Conservation (phyloP, 345 rosid genomes). For the Adansonia digitata region DNA sequence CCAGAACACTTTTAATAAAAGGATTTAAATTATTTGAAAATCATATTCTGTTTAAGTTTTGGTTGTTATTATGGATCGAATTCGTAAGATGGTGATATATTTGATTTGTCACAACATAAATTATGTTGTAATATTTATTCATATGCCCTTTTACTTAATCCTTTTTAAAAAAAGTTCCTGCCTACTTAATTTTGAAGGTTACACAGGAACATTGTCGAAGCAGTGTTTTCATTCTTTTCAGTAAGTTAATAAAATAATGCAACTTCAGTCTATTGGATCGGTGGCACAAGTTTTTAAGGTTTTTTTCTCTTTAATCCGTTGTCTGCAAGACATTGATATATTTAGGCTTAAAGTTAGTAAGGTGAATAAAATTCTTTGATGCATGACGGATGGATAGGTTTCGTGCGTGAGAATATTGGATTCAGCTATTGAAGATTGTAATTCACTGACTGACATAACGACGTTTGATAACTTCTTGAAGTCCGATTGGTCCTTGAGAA, state of each 20-base stretch:
- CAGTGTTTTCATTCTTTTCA: no score
- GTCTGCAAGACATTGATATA: neutral
- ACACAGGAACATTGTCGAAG: no score
- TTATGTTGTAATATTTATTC: no score
- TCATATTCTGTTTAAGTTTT: no score
- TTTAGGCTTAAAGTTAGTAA: neutral
- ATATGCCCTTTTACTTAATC: no score
- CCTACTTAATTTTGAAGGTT: neutral
- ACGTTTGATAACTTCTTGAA: neutral
- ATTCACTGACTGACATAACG: neutral
- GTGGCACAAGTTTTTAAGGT: constrained; percentile 27
- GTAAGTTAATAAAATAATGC: constrained; percentile 38
- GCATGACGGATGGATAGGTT: constrained; percentile 14
- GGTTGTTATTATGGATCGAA: no score
- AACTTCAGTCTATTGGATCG: constrained; percentile 8
- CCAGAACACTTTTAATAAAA: no score
- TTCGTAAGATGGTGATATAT: no score
- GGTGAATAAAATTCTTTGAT: neutral
- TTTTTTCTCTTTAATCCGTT: constrained; percentile 9
- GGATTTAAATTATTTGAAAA: no score
- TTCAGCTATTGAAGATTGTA: neutral
- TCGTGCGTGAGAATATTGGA: constrained; percentile 17
- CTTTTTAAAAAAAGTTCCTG: no score
- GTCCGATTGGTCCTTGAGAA: neutral
- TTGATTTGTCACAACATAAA: no score